Percentiles rank a stretch among this genome's conserved stretches.
These are phyloP conservation scores for Clausena lansium DNA, from an alignment of 345 rosid genomes.

Conservation along the genomic window DNA sequence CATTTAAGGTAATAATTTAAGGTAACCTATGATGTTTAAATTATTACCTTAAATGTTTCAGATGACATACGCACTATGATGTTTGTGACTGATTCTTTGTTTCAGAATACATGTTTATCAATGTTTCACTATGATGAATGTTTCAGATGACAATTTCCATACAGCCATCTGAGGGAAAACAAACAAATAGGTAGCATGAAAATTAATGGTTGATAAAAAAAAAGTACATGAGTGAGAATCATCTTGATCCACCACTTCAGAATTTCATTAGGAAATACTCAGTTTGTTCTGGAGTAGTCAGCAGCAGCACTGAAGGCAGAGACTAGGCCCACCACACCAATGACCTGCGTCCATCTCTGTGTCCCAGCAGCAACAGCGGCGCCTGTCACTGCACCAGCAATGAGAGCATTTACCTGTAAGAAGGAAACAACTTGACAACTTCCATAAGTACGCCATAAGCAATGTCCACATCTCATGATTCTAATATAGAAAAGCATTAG, in stretches of 20 bases:
- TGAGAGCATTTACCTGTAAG: constrained; percentile 62
- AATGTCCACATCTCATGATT: not conserved
- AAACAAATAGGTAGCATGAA: not conserved
- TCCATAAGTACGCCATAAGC: constrained; percentile 1
- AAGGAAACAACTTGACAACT: constrained; percentile 6
- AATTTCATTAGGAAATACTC: constrained; percentile 14
- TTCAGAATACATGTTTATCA: too few species aligned
- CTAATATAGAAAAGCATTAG: not conserved
- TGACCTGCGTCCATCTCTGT: constrained; percentile 55
- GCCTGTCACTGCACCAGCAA: constrained; percentile 80
- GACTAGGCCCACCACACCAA: constrained; percentile 56
- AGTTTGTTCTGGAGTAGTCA: constrained; percentile 52
- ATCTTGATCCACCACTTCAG: constrained; percentile 14
- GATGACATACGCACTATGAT: too few species aligned
- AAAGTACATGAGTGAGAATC: not conserved
- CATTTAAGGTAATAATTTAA: too few species aligned
- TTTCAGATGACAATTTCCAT: not conserved
- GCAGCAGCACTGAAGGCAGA: constrained; percentile 69
- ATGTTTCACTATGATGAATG: too few species aligned
- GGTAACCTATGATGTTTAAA: too few species aligned
- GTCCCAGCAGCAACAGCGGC: constrained; percentile 70
- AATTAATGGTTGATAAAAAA: not conserved
- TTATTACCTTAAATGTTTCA: too few species aligned
- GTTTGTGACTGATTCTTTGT: too few species aligned
- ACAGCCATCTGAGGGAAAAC: not conserved